Evolutionary conservation across 257 asterid genomes (phyloP), one percentile per base, ranked within the genome.

Genomic region (Solanum pennellii): DNA sequence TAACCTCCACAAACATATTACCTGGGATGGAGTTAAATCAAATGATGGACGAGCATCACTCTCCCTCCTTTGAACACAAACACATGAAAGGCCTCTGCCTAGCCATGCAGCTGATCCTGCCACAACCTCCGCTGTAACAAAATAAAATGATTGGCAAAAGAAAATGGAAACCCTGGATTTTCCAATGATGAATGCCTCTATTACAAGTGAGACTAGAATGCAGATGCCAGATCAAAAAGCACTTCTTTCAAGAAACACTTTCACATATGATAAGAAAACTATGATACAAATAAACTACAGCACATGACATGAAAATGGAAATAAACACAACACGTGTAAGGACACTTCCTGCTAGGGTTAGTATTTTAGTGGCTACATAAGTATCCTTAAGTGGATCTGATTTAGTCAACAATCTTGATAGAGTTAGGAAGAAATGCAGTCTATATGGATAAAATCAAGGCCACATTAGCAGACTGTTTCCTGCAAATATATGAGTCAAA

Each of bases 71-170:
- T 97, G 98, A 92, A 90, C 98, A 91, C 99, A 96, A 86, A 97
- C 99, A 88, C 99, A 97, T 13, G 99, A 95, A 88, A 97, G 95
- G 86, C 99, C 98, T 91, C 92, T 95, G 86, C 99, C 99, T 86
- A 96, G 94, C 99, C 99, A 97, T 29, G 99, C 99, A 86, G 99
- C 98, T 79, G 99, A 95, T 91, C 99, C 99, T 88, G 98, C 98
- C 87, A 94, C 96, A 90, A 92, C 95, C 94, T 93, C 99, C 87
- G 89, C 95, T 91, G 93, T 89, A 88, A 90, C 89, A 91, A 87
- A 92, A 89, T 77, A 91, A 86, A 87, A 88, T 15, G 33, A 89
- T 73, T 71, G 87, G 87, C 84, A 84, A 89, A 87, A 85, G 76
- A 74, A 56, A 83, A 89, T 44, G 52, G 88, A 79, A 79, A 83